Evolutionary conservation across 495 filamentous ascomycete genomes (phyloP).

Genomic region (Choiromyces venosus): DNA sequence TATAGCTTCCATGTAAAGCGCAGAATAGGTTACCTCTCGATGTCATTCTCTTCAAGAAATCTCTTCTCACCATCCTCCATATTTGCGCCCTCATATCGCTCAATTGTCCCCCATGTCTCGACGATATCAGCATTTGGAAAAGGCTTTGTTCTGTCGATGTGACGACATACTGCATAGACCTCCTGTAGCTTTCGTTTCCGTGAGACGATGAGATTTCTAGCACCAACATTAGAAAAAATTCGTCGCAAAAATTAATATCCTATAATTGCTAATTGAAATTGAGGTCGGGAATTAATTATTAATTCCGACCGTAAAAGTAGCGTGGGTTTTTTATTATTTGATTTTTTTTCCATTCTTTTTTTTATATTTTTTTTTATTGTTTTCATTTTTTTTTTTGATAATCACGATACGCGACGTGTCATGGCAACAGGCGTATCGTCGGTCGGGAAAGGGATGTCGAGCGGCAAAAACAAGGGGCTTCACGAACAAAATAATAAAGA

Average conservation of each 20-base stretch:
- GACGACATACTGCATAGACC: slow-evolving; percentile 37
- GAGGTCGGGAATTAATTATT: neutral
- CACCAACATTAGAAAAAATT: neutral
- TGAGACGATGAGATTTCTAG: slow-evolving; percentile 33
- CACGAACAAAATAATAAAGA: slow-evolving; percentile 24
- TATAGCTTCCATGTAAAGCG: neutral
- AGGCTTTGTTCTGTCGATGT: slow-evolving; percentile 31
- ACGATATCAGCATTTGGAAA: slow-evolving; percentile 35
- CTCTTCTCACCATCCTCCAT: slow-evolving; percentile 35
- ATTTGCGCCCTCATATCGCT: slow-evolving; percentile 31
- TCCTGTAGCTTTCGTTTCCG: slow-evolving; percentile 42
- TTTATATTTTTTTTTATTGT: slow-evolving; percentile 10
- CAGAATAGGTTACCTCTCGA: slow-evolving; percentile 28
- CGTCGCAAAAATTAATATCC: neutral
- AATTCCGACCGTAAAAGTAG: neutral
- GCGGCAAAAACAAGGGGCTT: slow-evolving; percentile 18
- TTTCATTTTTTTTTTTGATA: slow-evolving; percentile 37
- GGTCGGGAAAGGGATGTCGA: slow-evolving; percentile 21
- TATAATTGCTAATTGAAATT: neutral
- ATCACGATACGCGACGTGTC: slow-evolving; percentile 31
- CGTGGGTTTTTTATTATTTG: neutral
- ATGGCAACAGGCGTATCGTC: slow-evolving; percentile 30
- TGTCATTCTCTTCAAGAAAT: slow-evolving; percentile 41
- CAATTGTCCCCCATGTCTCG: slow-evolving; percentile 34
- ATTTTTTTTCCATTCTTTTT: neutral